Conservation (phyloP, 805 yeast species). For the Saccharomycopsis malanga region DNA sequence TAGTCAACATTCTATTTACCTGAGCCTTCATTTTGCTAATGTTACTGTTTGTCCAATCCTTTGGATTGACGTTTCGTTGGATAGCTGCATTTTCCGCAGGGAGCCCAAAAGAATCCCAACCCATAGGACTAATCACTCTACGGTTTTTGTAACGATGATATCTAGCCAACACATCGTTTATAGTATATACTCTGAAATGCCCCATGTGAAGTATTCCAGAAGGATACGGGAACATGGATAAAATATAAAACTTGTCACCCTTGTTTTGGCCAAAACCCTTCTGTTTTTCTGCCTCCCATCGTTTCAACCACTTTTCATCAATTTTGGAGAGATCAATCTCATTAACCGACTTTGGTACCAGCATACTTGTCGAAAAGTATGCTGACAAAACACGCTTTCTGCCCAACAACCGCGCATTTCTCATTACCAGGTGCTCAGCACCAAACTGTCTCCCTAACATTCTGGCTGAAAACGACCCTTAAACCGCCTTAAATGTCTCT, state of each 20-base stretch:
- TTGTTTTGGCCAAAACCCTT: slow-evolving; percentile 16
- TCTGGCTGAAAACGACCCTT: too few species aligned
- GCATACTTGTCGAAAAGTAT: too few species aligned
- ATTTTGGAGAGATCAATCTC: not conserved
- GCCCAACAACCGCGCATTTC: too few species aligned
- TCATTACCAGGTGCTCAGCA: too few species aligned
- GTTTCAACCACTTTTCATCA: slow-evolving; percentile 5
- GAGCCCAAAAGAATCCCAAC: slow-evolving; percentile 98
- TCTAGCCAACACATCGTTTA: slow-evolving; percentile 77
- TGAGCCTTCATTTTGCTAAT: slow-evolving; percentile 84
- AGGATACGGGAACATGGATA: slow-evolving; percentile 95
- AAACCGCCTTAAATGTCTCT: too few species aligned
- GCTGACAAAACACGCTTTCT: too few species aligned
- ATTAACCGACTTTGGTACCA: not conserved
- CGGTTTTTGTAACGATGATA: slow-evolving; percentile 70
- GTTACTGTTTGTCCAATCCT: slow-evolving; percentile 74
- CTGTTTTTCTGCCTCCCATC: not conserved
- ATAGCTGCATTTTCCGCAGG: slow-evolving; percentile 99
- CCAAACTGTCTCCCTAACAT: too few species aligned
- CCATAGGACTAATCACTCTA: slow-evolving; percentile 90
- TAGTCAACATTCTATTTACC: slow-evolving; percentile 68
- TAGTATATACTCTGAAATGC: slow-evolving; percentile 86
- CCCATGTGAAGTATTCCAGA: slow-evolving; percentile 92
- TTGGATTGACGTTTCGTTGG: slow-evolving; percentile 73
- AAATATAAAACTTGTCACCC: slow-evolving; percentile 45